Evolutionary conservation across 352 stramenopile species (phyloP).

Genomic region (Globisporangium irregulare): DNA sequence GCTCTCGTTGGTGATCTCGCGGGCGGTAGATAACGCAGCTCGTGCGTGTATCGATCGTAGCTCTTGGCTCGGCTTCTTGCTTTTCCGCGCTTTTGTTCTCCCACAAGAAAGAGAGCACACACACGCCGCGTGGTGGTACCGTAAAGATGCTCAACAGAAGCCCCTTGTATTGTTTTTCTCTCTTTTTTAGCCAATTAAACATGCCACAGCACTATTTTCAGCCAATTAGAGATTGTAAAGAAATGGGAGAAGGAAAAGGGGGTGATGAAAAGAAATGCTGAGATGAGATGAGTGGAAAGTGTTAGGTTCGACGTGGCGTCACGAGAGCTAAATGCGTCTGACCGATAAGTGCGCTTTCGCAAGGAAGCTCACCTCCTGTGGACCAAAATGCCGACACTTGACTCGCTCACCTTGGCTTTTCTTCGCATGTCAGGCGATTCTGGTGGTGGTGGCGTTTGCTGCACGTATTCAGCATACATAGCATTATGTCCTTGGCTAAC

Average conservation of each 20-base stretch:
- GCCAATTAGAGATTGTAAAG: neutral
- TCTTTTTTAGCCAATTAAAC: neutral
- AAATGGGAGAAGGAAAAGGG: neutral
- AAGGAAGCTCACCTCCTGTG: neutral
- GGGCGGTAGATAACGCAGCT: neutral
- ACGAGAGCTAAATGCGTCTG: neutral
- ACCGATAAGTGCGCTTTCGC: neutral
- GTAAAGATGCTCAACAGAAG: neutral
- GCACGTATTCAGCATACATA: too few species aligned
- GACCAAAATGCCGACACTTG: too few species aligned
- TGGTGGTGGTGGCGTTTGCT: too few species aligned
- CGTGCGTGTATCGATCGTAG: neutral
- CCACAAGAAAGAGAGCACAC: constrained; percentile 1
- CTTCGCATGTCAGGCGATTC: too few species aligned
- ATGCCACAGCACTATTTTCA: neutral
- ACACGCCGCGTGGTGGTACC: neutral
- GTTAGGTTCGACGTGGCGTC: neutral
- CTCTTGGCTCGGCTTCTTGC: neutral
- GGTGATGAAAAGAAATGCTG: neutral
- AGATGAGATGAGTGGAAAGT: constrained; percentile 2
- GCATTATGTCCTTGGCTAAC: too few species aligned
- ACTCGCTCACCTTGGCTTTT: too few species aligned
- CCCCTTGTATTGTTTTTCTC: neutral
- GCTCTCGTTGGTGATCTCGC: neutral
- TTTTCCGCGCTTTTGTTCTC: constrained; percentile 15